Evolutionary conservation across 2,329 filamentous ascomycete genomes (phyloP).

Genomic region (Metarhizium rileyi): DNA sequence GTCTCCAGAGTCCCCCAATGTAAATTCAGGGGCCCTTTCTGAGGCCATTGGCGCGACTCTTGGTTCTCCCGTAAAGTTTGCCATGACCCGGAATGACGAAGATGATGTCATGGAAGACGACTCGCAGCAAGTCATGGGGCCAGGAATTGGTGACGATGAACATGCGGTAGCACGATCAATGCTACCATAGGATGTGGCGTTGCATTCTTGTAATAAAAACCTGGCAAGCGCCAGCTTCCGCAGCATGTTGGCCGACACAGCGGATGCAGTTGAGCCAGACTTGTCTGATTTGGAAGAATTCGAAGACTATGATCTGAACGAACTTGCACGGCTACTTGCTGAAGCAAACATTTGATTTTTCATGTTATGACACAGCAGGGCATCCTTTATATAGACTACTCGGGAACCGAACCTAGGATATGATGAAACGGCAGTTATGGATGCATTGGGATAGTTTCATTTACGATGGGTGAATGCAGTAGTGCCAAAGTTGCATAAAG

Average conservation of each 20-base stretch:
- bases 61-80: conserved; percentile 6
- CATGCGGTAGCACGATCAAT: neutral
- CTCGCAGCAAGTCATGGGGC: neutral
- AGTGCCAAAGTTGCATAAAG: neutral
- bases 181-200: conserved; percentile 6
- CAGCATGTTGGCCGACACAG: conserved; percentile 1
- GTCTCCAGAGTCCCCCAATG: conserved; percentile 19
- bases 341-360: conserved; percentile 11
- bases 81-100: conserved; percentile 3
- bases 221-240: conserved; percentile 11
- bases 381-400: neutral
- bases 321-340: conserved; percentile 16
- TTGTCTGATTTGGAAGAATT: conserved; percentile 18
- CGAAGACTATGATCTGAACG: conserved; percentile 19
- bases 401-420: conserved; percentile 1
- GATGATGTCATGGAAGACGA: conserved; percentile 6
- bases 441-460: conserved; percentile 2
- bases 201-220: neutral
- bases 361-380: neutral
- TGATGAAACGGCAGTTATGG: neutral
- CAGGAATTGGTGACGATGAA: neutral
- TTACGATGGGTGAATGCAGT: conserved; percentile 1
- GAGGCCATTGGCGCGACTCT: conserved; percentile 8
- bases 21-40: conserved; percentile 13
- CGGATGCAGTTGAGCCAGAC: neutral